Conservation (phyloP, 805 yeast species). For the Saccharomyces jurei region DNA sequence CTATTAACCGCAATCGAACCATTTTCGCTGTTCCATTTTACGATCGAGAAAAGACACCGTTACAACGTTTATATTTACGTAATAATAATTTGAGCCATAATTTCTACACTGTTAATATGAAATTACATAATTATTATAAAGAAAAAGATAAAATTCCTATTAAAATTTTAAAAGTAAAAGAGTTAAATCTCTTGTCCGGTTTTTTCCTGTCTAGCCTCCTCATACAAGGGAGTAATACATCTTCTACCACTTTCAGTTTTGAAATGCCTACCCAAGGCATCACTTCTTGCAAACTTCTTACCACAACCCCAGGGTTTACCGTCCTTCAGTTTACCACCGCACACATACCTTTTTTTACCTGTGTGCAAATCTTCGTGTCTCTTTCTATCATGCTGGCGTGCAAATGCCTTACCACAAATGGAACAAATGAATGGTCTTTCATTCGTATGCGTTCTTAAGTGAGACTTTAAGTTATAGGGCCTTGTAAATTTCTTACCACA, state of each 20-base stretch:
- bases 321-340: constrained; percentile 55
- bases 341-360: constrained; percentile 67
- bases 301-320: constrained; percentile 74
- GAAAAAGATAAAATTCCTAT: not conserved
- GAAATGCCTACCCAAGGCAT: constrained; percentile 72
- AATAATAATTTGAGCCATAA: not conserved
- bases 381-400: constrained; percentile 68
- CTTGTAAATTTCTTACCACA: constrained; percentile 86
- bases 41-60: not conserved
- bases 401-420: constrained; percentile 74
- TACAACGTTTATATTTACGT: not conserved
- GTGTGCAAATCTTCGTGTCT: constrained; percentile 70
- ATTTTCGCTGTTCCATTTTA: not conserved
- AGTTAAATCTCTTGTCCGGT: not conserved
- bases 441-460: constrained; percentile 81
- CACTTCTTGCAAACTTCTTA: constrained; percentile 69
- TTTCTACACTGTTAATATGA: not conserved
- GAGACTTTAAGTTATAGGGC: constrained; percentile 88
- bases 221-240: constrained; percentile 61
- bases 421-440: constrained; percentile 71
- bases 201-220: constrained; percentile 40
- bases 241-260: constrained; percentile 70
- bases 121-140: not conserved
- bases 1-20: not conserved
- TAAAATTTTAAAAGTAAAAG: not conserved